phyloP scores from a whole-genome alignment of 345 rosid genomes.

The Geranium brycei region DNA sequence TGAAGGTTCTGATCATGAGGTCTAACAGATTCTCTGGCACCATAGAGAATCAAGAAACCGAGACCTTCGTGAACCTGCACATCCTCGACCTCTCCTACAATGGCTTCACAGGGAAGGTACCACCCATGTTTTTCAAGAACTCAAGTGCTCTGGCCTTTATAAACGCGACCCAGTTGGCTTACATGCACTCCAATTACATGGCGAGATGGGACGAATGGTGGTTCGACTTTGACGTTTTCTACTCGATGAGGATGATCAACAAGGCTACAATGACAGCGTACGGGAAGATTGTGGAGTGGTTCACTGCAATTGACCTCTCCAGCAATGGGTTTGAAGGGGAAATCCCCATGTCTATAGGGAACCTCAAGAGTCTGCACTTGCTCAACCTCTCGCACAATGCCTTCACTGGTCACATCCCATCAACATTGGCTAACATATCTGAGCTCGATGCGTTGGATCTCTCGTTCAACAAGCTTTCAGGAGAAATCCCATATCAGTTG shows the following conservation, averaged over 20 bases:
- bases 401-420: conserved; percentile 12
- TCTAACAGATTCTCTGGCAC: not conserved
- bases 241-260: conserved; percentile 7
- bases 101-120: not conserved
- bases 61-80: not conserved
- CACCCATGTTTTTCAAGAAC: conserved; percentile 1
- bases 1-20: not conserved
- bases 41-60: not conserved
- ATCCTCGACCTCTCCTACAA: not conserved
- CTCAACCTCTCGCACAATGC: conserved; percentile 18
- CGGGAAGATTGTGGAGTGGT: conserved; percentile 1
- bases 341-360: conserved; percentile 3
- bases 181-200: not conserved
- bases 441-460: conserved; percentile 15
- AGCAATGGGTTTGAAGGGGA: conserved; percentile 13
- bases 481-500: conserved; percentile 14
- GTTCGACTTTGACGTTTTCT: not conserved
- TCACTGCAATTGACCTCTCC: conserved; percentile 10
- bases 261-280: conserved; percentile 4
- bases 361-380: not conserved
- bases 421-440: not conserved
- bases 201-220: rapidly evolving
- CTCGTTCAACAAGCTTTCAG: conserved; percentile 10
- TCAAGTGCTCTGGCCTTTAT: not conserved
- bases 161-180: rapidly evolving